phyloP scores from a whole-genome alignment of 768 basidiomycete genomes.

The Ramaria sp. region DNA sequence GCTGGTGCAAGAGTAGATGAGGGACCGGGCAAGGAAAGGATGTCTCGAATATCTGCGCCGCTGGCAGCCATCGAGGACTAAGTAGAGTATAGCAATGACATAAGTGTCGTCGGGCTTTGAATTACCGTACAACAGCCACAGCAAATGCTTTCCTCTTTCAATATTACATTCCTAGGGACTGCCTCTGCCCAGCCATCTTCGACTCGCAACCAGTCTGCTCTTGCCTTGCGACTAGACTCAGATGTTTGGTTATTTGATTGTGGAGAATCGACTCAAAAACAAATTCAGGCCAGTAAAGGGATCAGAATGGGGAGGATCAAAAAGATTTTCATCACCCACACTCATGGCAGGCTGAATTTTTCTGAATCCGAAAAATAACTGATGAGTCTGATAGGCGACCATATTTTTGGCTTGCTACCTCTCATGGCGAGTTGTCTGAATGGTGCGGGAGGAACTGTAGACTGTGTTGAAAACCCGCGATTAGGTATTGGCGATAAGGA shows the following conservation, averaged over 20 bases:
- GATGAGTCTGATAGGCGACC: slow-evolving; percentile 46
- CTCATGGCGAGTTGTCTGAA: slow-evolving; percentile 61
- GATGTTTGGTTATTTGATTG: slow-evolving; percentile 83
- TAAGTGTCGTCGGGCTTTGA: neutral
- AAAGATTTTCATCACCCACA: slow-evolving; percentile 84
- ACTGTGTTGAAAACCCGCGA: slow-evolving; percentile 52
- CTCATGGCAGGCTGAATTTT: slow-evolving; percentile 50
- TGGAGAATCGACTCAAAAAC: slow-evolving; percentile 76
- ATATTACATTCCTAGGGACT: slow-evolving; percentile 69
- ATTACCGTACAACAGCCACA: too few relatives aligned
- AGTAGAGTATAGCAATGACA: too few relatives aligned
- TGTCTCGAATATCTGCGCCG: slow-evolving; percentile 77
- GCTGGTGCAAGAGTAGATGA: slow-evolving; percentile 33
- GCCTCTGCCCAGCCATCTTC: slow-evolving; percentile 74
- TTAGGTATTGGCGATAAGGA: slow-evolving; percentile 6
- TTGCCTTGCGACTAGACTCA: slow-evolving; percentile 52
- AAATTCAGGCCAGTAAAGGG: slow-evolving; percentile 48
- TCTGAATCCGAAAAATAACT: neutral
- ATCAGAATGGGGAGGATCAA: slow-evolving; percentile 72
- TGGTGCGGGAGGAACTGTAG: slow-evolving; percentile 58
- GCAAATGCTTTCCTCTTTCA: slow-evolving; percentile 14
- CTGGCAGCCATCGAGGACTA: slow-evolving; percentile 12
- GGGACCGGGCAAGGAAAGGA: slow-evolving; percentile 51
- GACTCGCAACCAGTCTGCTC: slow-evolving; percentile 69
- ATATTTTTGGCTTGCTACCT: slow-evolving; percentile 68